A percentile compares a stretch with the other conserved stretches of the same genome.
phyloP scores from a whole-genome alignment of 768 basidiomycete species.

The Hirschioporus abietinus region DNA sequence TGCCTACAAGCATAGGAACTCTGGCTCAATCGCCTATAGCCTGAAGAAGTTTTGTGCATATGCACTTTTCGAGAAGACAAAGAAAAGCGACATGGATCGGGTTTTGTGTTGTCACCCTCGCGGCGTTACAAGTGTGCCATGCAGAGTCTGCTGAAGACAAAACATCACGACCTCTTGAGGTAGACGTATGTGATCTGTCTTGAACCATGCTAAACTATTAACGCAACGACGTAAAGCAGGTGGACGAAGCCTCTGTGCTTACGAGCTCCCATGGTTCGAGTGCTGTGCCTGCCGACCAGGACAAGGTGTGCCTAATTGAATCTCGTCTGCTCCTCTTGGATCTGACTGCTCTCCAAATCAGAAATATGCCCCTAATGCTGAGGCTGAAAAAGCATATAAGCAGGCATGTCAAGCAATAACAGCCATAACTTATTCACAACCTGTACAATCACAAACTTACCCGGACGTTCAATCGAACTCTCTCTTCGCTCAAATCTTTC shows the following conservation, averaged over 20 bases:
- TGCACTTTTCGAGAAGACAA: background rate
- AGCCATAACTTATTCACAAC: slow-evolving; percentile 55
- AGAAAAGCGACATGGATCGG: slow-evolving; percentile 54
- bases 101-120: slow-evolving; percentile 51
- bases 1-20: background rate
- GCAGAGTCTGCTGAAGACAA: slow-evolving; percentile 24
- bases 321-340: background rate
- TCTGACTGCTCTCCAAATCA: background rate
- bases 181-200: slow-evolving; percentile 8
- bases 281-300: slow-evolving; percentile 6
- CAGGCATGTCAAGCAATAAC: slow-evolving; percentile 66
- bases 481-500: slow-evolving; percentile 59
- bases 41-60: background rate
- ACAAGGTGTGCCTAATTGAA: background rate
- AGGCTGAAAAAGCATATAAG: slow-evolving; percentile 61
- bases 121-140: slow-evolving; percentile 36
- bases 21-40: background rate
- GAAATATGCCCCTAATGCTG: background rate
- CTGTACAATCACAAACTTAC: slow-evolving; percentile 51
- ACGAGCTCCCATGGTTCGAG: slow-evolving; percentile 10
- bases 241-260: slow-evolving; percentile 10
- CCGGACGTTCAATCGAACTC: slow-evolving; percentile 35
- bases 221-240: slow-evolving; percentile 8
- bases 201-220: slow-evolving; percentile 23
- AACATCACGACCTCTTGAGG: slow-evolving; percentile 23